Evolutionary conservation across 495 filamentous ascomycete genomes (phyloP), one percentile per base, ranked within the genome.

Genomic region (Neurospora sp.): DNA sequence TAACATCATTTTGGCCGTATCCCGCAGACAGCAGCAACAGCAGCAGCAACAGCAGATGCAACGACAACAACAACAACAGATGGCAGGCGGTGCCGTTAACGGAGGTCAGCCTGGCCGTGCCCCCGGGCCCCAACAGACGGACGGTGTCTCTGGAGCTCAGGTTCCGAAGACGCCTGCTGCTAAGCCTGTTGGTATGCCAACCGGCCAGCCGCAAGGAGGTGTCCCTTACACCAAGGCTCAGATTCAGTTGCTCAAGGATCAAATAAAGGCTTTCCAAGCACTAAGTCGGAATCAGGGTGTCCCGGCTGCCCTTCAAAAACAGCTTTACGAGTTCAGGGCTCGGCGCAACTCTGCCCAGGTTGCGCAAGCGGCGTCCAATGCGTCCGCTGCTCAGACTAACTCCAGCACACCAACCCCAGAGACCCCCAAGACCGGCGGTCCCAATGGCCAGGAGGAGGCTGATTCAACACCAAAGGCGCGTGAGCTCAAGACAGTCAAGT

Each of bases 191-290:
- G 69, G 72, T 41, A 70, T 72, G 10, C 74, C 75, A 9, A 61
- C 79, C 0, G 72, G 73, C 20, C 75, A 71, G 44, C 46, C 70
- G 7, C 72, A 73, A 40, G 69, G 69, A 46, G 68, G 53, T 68
- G 76, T 79, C 18, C 84, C 85, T 41, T 94, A 96, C 76, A 88
- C 91, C 6, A 80, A 86, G 3, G 88, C 92, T 66, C 94, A 97
- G 76, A 81, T 96, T 44, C 83, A 84, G 38, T 88, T 88, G 2
- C 85, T 96, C 10, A 85, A 91, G 41, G 89, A 89, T 66, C 94
- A 97, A 78, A 95, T 97, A 59, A 81, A 88, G 74, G 92, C 93
- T 7, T 96, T 97, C 83, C 93, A 93, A 81, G 84, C 90, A 75
- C 84, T 97, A 1, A 89, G 90, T 12, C 96, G 93, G 81, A 96